Conservation (phyloP, 495 filamentous ascomycete genomes). For the Pyrenula massariospora region DNA sequence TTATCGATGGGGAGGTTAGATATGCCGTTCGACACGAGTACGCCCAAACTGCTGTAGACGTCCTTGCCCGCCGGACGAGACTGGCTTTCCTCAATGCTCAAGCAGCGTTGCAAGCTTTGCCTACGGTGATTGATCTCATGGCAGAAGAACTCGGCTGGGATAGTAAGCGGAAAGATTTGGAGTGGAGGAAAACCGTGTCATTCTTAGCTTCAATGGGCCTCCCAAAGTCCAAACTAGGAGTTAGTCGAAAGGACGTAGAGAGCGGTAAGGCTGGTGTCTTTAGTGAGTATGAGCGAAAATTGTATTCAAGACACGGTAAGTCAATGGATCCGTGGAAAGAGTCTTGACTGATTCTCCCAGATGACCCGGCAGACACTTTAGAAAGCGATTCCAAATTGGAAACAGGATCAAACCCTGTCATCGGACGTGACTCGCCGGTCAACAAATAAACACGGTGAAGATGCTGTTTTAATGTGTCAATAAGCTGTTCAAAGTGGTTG, state of each 20-base stretch:
- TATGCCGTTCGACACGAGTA: slow-evolving; percentile 89
- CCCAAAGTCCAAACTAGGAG: slow-evolving; percentile 57
- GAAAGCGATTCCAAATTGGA: slow-evolving; percentile 32
- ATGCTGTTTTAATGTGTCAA: too few species aligned
- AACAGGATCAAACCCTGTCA: slow-evolving; percentile 23
- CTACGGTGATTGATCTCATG: slow-evolving; percentile 88
- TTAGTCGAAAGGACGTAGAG: slow-evolving; percentile 69
- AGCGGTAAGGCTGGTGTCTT: slow-evolving; percentile 59
- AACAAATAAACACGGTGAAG: slow-evolving; percentile 33
- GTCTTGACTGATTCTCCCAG: slow-evolving; percentile 24
- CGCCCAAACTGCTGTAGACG: slow-evolving; percentile 86
- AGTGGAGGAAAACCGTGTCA: slow-evolving; percentile 72
- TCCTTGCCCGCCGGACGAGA: slow-evolving; percentile 76
- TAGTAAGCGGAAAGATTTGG: slow-evolving; percentile 55
- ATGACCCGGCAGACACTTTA: slow-evolving; percentile 46
- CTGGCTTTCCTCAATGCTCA: slow-evolving; percentile 93
- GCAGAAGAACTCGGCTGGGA: slow-evolving; percentile 78
- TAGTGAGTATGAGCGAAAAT: slow-evolving; percentile 55
- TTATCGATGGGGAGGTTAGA: slow-evolving; percentile 90
- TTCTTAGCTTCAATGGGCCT: slow-evolving; percentile 84
- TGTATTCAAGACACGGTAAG: slow-evolving; percentile 67
- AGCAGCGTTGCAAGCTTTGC: slow-evolving; percentile 84
- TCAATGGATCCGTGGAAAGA: slow-evolving; percentile 3
- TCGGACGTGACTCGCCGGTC: slow-evolving; percentile 22
- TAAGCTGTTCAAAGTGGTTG: too few species aligned